Conservation (phyloP, 345 rosid genomes). For the Eucalyptus rudis region DNA sequence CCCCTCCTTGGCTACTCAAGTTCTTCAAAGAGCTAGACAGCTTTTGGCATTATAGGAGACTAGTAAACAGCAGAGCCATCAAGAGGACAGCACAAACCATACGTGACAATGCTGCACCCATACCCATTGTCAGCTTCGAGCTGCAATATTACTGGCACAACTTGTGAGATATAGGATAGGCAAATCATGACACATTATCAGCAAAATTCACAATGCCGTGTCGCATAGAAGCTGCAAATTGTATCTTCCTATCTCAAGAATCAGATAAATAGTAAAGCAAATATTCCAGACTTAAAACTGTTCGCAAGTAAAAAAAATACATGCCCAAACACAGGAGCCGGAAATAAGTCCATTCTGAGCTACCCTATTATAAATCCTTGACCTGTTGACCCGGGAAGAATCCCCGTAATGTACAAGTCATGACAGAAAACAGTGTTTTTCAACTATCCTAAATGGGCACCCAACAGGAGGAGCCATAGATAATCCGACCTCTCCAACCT, state of each 20-base stretch:
- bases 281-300: not conserved
- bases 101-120: no score
- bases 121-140: no score
- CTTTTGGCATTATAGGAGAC: no score
- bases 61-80: no score
- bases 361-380: not conserved
- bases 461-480: slow-evolving; percentile 62
- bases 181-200: not conserved
- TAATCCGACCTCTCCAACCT: slow-evolving; percentile 88
- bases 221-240: not conserved
- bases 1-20: no score
- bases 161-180: not conserved
- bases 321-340: not conserved
- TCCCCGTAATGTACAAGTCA: no score
- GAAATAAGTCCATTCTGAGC: not conserved
- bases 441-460: not conserved
- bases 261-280: not conserved
- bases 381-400: no score
- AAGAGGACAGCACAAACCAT: no score
- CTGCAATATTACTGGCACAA: no score
- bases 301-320: not conserved
- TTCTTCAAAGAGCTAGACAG: no score
- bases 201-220: not conserved
- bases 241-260: not conserved
- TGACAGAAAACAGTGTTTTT: no score